phyloP scores from a whole-genome alignment of 257 asterid species.

The Plectranthus barbatus region DNA sequence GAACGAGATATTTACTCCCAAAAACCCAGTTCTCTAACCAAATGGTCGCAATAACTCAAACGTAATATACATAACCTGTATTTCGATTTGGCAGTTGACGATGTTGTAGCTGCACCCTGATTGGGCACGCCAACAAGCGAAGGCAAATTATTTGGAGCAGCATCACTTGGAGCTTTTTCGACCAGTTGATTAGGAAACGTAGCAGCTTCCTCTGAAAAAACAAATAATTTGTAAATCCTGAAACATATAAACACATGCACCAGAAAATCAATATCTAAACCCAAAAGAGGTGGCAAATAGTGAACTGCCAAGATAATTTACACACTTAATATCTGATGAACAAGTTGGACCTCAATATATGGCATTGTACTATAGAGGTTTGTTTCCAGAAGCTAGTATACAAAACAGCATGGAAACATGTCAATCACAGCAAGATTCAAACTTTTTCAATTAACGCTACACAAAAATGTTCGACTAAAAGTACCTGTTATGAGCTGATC shows the following conservation, averaged over 20 bases:
- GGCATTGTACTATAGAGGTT: background rate
- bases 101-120: slow-evolving; percentile 19
- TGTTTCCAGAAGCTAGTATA: background rate
- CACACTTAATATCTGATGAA: background rate
- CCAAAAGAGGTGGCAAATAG: background rate
- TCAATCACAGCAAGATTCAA: background rate
- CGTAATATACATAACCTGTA: slow-evolving; percentile 46
- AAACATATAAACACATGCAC: background rate
- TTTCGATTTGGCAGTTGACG: slow-evolving; percentile 41
- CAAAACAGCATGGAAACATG: background rate
- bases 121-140: slow-evolving; percentile 26
- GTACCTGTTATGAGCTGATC: slow-evolving; percentile 64
- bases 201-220: slow-evolving; percentile 54
- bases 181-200: slow-evolving; percentile 25
- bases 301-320: background rate
- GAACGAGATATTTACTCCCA: background rate
- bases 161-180: slow-evolving; percentile 19
- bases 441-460: background rate
- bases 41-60: background rate
- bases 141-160: slow-evolving; percentile 26
- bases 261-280: background rate
- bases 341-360: background rate
- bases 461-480: background rate
- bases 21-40: no score
- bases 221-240: background rate